Percentiles rank a stretch among this genome's conserved stretches.
phyloP scores from a whole-genome alignment of 2,329 filamentous ascomycete species.

The Scedosporium dehoogii region DNA sequence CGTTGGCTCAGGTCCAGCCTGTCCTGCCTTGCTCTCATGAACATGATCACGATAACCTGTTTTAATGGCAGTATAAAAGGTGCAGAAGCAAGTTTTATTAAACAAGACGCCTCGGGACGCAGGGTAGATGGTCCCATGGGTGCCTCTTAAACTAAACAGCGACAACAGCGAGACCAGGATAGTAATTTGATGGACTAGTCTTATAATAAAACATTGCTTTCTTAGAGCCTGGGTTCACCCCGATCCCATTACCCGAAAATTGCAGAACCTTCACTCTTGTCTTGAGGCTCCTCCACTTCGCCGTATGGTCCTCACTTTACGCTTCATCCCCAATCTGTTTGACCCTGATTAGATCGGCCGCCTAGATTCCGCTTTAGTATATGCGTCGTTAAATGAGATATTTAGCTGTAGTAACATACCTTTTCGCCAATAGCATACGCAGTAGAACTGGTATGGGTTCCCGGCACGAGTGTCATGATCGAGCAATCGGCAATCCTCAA shows the following conservation, averaged over 20 bases:
- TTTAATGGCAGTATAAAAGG: neutral
- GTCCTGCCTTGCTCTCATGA: conserved; percentile 6
- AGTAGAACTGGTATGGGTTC: conserved; percentile 31
- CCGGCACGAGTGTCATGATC: conserved; percentile 28
- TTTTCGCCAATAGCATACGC: conserved; percentile 36
- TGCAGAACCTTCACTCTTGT: no score
- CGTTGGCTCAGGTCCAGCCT: neutral
- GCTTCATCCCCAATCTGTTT: neutral
- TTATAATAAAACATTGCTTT: no score
- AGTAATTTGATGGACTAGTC: no score
- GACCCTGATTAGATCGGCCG: conserved; percentile 8
- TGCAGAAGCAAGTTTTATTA: neutral
- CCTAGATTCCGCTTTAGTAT: neutral
- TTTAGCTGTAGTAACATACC: conserved; percentile 7
- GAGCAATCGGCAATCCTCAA: conserved; percentile 30
- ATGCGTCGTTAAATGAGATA: neutral
- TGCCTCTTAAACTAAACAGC: no score
- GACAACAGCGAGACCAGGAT: no score
- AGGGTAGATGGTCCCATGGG: no score
- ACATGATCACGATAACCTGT: conserved; percentile 4
- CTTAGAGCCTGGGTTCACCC: no score
- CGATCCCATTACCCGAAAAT: no score
- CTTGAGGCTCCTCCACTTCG: no score
- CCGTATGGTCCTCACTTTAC: no score
- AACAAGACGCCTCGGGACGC: no score